phyloP scores from a whole-genome alignment of 2,329 filamentous ascomycete species.

The Leptographium lundbergii region DNA sequence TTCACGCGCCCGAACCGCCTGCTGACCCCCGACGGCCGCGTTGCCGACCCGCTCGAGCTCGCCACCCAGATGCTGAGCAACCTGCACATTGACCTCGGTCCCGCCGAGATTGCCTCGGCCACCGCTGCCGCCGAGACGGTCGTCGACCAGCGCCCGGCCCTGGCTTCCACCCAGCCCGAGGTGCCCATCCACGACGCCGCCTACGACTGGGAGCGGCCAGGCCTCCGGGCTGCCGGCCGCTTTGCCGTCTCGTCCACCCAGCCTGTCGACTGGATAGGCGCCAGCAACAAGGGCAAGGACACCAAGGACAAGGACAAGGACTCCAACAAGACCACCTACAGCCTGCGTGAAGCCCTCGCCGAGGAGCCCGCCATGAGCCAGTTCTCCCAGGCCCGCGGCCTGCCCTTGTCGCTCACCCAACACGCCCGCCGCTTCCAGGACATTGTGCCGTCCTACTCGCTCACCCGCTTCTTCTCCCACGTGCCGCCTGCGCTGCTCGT shows the following conservation, averaged over 20 bases:
- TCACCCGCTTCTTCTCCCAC: slow-evolving; percentile 86
- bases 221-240: slow-evolving; percentile 37
- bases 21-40: slow-evolving; percentile 58
- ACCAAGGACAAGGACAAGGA: too few relatives aligned
- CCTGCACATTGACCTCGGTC: slow-evolving; percentile 86
- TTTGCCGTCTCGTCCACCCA: slow-evolving; percentile 35
- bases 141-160: slow-evolving; percentile 16
- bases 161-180: slow-evolving; percentile 40
- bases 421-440: slow-evolving; percentile 79
- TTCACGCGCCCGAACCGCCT: slow-evolving; percentile 74
- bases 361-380: slow-evolving; percentile 82
- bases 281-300: not conserved
- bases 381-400: slow-evolving; percentile 66
- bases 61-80: slow-evolving; percentile 94
- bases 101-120: slow-evolving; percentile 33
- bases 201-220: slow-evolving; percentile 80
- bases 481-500: slow-evolving; percentile 64
- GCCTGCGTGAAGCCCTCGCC: slow-evolving; percentile 47
- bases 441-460: slow-evolving; percentile 74
- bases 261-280: slow-evolving; percentile 25
- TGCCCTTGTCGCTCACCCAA: slow-evolving; percentile 78
- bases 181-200: slow-evolving; percentile 56
- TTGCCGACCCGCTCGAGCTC: slow-evolving; percentile 67
- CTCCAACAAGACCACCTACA: not conserved
- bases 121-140: slow-evolving; percentile 24